Percentiles rank a stretch among this genome's conserved stretches.
Evolutionary conservation across 768 basidiomycete genomes (phyloP).

Genomic region (Zangia roseola): DNA sequence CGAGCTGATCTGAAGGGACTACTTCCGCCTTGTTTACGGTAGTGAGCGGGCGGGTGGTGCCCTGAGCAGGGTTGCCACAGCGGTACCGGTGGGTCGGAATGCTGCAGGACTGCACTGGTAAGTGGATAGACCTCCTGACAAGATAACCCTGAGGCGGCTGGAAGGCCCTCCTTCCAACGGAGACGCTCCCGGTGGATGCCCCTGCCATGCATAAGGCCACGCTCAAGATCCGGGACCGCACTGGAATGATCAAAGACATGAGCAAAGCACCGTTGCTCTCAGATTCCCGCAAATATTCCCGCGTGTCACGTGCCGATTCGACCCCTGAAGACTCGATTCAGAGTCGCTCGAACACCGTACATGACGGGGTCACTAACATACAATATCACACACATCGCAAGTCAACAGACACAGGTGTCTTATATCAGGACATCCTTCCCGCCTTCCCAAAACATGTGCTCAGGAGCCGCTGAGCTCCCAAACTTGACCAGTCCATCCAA

Average conservation of each 20-base stretch:
- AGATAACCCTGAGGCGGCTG: neutral
- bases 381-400: no score
- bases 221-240: neutral
- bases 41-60: slow-evolving; percentile 2
- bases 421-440: neutral
- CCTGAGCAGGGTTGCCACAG: neutral
- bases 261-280: no score
- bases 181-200: no score
- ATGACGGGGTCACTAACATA: no score
- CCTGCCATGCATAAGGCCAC: no score
- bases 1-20: slow-evolving; percentile 31
- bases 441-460: slow-evolving; percentile 8
- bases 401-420: no score
- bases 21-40: neutral
- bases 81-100: neutral
- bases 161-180: neutral
- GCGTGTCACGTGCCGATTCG: no score
- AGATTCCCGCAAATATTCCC: no score
- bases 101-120: neutral
- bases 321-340: no score
- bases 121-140: neutral
- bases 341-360: no score
- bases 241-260: slow-evolving; percentile 8
- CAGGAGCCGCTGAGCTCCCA: neutral
- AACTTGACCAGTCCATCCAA: slow-evolving; percentile 2